phyloP scores from a whole-genome alignment of 345 rosid genomes.

The Iberis pinnata region DNA sequence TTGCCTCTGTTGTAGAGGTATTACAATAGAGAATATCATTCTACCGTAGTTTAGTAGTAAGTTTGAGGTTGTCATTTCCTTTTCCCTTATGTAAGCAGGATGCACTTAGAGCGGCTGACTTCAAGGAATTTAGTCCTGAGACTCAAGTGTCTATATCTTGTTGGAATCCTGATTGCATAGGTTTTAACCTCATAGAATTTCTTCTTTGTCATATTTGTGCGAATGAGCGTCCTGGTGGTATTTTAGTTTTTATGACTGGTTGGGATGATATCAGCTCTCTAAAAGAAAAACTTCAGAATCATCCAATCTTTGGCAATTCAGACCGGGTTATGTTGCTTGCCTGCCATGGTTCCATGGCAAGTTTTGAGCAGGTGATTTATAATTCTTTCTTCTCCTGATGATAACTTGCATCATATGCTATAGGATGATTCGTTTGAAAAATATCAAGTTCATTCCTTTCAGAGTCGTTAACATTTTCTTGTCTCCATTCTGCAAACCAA shows the following conservation, averaged over 20 bases:
- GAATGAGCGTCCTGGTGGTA: conserved; percentile 70
- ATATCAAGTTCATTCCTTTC: neutral
- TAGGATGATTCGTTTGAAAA: neutral
- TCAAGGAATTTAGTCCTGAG: conserved; percentile 47
- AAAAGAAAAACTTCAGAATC: conserved; percentile 70
- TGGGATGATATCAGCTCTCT: conserved; percentile 91
- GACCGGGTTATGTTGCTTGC: conserved; percentile 60
- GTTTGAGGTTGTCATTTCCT: conserved; percentile 14
- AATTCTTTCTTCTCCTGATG: neutral
- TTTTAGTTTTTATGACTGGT: conserved; percentile 90
- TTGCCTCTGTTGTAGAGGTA: conserved; percentile 86
- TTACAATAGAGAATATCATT: conserved; percentile 10
- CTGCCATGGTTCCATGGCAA: conserved; percentile 98
- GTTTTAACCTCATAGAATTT: conserved; percentile 80
- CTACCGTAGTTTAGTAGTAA: conserved; percentile 3
- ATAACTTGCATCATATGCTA: conserved; percentile 9
- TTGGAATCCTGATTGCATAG: conserved; percentile 94
- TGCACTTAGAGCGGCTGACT: conserved; percentile 64
- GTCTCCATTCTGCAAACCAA: neutral
- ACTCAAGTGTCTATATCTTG: conserved; percentile 66
- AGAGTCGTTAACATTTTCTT: conserved; percentile 2
- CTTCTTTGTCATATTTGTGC: conserved; percentile 62
- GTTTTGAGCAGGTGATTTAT: conserved; percentile 73
- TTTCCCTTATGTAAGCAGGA: conserved; percentile 40
- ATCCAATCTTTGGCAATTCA: conserved; percentile 69